Base-by-base conservation (phyloP, 208 protist species). In the Acanthamoeba lenticulata region DNA sequence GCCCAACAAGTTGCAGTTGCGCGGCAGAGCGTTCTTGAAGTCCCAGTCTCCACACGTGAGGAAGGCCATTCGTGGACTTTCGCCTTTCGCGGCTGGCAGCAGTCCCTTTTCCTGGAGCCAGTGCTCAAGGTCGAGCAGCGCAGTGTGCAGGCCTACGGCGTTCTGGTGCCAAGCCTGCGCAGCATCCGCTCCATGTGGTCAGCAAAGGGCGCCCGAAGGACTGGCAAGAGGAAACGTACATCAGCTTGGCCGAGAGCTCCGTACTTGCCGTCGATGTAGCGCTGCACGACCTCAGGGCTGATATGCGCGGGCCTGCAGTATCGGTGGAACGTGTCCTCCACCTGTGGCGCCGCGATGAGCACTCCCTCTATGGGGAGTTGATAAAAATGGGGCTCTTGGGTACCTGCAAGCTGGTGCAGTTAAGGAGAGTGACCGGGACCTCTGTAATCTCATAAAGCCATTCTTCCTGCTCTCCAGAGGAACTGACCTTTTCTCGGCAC, bases 11-110 rank as follows among this genome's bases (percentile, higher is more conserved):
- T 90, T 52, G 60, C 98, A 85, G 93, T 99, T 98, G 29, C 94
- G 85, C 24, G 98, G 98, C 17, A 99, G 96, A 97, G 98, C 98
- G 44, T 96, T 98, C 69, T 97, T 95, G 32, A 99, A 94, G 92
- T 99, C 98, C 97, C 98, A 99, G 94, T 99, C 97, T 0, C 98
- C 98, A 90, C 98, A 99, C 40, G 98, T 98, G 9, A 99, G 96
- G 62, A 98, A 93, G 72, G 97, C 97, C 95, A 97, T 98, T 92
- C n/a, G 96, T 97, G 36, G 96, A 42, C n/a, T 13, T 5, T 11
- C 32, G 11, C 19, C 44, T 29, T 40, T 62, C 36, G 9, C 36
- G 6, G 42, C 45, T n/a, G n/a, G 32, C n/a, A 88, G 38, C 4
- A 83, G 36, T 11, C n/a, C 27, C 29, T 88, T 47, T 17, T 47